Evolutionary conservation across 1,284 basidiomycete species (phyloP).

Genomic region (Microbotryum saponariae): DNA sequence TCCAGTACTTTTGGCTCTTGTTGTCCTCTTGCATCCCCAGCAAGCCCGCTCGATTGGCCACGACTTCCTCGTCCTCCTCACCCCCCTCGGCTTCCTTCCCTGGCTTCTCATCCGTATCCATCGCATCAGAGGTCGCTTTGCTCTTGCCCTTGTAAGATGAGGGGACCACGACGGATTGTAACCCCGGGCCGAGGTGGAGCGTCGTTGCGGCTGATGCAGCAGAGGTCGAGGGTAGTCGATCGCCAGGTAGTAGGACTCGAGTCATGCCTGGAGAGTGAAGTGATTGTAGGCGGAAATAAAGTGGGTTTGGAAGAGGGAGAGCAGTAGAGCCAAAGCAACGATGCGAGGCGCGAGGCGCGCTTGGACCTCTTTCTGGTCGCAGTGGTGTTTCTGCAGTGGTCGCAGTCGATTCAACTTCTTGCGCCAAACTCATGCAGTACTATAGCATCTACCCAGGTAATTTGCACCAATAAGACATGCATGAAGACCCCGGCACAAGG

Average conservation of each 20-base stretch:
- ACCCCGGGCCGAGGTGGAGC: slow-evolving; percentile 28
- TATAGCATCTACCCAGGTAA: no score
- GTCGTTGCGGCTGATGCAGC: neutral
- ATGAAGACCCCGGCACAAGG: no score
- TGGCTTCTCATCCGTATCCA: neutral
- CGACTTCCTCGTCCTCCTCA: neutral
- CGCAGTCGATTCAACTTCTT: no score
- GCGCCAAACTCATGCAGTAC: no score
- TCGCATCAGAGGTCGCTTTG: slow-evolving; percentile 4
- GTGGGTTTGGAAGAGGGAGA: no score
- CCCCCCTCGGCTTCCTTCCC: neutral
- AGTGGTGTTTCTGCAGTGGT: no score
- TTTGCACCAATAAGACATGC: no score
- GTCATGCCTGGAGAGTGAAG: neutral
- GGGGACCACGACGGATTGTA: slow-evolving; percentile 8
- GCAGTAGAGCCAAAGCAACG: no score
- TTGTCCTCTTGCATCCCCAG: slow-evolving; percentile 15
- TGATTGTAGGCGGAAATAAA: neutral
- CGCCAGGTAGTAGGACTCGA: slow-evolving; percentile 23
- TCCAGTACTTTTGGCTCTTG: slow-evolving; percentile 18
- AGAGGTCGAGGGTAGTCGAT: slow-evolving; percentile 15
- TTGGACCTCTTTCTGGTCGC: no score
- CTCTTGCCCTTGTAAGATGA: slow-evolving; percentile 1
- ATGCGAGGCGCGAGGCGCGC: no score
- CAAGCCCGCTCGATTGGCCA: slow-evolving; percentile 19